Evolutionary conservation across 768 basidiomycete species (phyloP).

Genomic region (Hygrocybe coccinea): DNA sequence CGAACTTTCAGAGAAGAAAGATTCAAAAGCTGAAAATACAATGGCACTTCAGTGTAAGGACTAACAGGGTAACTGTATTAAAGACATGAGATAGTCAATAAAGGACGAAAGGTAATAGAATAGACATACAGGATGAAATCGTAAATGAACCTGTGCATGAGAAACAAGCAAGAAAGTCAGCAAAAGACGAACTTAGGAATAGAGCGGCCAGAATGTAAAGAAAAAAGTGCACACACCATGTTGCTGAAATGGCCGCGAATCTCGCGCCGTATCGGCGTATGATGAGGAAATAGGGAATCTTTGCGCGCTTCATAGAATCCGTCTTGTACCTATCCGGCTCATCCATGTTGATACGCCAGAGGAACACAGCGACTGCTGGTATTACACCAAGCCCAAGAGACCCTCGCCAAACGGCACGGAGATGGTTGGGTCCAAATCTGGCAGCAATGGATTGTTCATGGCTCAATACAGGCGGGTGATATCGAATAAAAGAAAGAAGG

Average conservation of each 20-base stretch:
- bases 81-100: constrained; percentile 1
- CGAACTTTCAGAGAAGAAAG: constrained; percentile 47
- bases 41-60: constrained; percentile 6
- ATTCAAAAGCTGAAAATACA: constrained; percentile 1
- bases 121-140: constrained; percentile 69
- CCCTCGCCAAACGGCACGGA: constrained; percentile 82
- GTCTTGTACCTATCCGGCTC: constrained; percentile 71
- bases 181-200: background rate
- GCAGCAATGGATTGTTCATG: background rate
- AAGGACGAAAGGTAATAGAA: background rate
- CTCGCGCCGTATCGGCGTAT: constrained; percentile 74
- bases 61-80: constrained; percentile 57
- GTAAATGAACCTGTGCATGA: constrained; percentile 57
- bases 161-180: background rate
- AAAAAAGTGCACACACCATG: constrained; percentile 49
- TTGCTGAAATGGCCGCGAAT: constrained; percentile 67
- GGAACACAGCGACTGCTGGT: constrained; percentile 74
- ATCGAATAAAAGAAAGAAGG: background rate
- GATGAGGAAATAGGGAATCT: constrained; percentile 72
- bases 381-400: constrained; percentile 80
- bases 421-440: constrained; percentile 73
- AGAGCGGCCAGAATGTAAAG: background rate
- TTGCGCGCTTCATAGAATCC: constrained; percentile 71
- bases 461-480: background rate
- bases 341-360: constrained; percentile 83